Conservation (phyloP, 2,329 filamentous ascomycete genomes). For the Alternaria triticina region DNA sequence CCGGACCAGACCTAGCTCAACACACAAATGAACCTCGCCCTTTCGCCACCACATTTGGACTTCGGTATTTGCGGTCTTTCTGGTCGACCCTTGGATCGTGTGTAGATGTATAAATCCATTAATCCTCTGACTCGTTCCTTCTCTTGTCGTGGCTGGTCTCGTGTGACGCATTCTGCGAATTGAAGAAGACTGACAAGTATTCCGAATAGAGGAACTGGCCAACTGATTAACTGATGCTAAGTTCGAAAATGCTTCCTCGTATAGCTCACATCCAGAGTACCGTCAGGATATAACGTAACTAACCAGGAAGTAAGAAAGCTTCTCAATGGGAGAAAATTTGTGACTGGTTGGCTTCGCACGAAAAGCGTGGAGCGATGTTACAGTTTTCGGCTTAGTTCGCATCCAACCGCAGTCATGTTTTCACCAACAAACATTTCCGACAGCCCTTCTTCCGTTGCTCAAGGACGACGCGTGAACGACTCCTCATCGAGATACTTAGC, state of each 20-base stretch:
- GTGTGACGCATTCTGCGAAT: not conserved
- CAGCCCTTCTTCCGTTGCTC: not conserved
- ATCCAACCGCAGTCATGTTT: not conserved
- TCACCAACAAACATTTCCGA: not conserved
- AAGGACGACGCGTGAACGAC: not conserved
- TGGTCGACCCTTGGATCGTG: not conserved
- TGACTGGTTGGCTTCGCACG: not conserved
- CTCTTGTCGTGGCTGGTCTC: not conserved
- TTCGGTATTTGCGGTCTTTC: not conserved
- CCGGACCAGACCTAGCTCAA: not conserved
- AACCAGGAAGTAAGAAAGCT: not conserved
- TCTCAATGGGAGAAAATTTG: not conserved
- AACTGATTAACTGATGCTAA: not conserved
- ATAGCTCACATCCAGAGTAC: not conserved
- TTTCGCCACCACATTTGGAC: not conserved
- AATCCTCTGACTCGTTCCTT: not conserved
- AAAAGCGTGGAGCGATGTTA: not conserved
- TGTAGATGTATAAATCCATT: not conserved
- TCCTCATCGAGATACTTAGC: not conserved
- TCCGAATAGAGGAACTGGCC: not conserved
- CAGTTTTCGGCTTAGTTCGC: not conserved
- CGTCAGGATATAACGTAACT: not conserved
- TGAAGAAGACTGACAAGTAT: not conserved
- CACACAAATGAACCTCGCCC: not conserved
- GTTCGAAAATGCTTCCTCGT: fast-evolving